A percentile compares a stretch with the other conserved stretches of the same genome.
phyloP scores from a whole-genome alignment of 345 rosid species.

The Dipteronia sinensis region DNA sequence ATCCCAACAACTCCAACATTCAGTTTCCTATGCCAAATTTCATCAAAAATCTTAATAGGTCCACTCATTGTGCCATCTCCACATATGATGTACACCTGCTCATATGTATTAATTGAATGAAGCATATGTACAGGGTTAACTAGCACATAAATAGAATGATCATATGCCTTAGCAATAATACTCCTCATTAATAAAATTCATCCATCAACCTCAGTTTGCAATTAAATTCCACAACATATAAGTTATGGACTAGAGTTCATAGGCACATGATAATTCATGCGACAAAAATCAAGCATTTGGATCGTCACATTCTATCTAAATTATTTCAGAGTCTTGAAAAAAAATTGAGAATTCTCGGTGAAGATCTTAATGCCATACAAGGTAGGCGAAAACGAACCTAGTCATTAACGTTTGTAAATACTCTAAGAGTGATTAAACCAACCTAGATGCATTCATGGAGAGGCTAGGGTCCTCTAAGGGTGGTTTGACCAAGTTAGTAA shows the following conservation, averaged over 20 bases:
- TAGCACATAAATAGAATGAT: background rate
- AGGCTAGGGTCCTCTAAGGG: too few relatives aligned
- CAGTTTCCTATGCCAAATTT: conserved; percentile 50
- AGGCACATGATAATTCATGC: background rate
- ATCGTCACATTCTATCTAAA: background rate
- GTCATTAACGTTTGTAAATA: too few relatives aligned
- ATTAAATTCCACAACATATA: background rate
- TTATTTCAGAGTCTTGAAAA: background rate
- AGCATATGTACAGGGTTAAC: background rate
- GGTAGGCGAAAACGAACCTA: background rate
- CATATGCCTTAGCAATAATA: too few relatives aligned
- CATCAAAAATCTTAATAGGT: conserved; percentile 66
- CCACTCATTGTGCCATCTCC: conserved; percentile 95
- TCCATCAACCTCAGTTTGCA: background rate
- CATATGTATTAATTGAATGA: background rate
- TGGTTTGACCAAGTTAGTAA: too few relatives aligned
- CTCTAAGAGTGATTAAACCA: too few relatives aligned
- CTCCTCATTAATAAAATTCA: background rate
- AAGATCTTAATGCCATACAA: background rate
- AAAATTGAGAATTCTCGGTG: background rate
- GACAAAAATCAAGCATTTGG: background rate
- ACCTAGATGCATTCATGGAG: too few relatives aligned
- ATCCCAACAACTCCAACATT: conserved; percentile 60
- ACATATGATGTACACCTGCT: conserved; percentile 71
- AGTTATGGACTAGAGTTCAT: background rate